Evolutionary conservation across 495 filamentous ascomycete genomes (phyloP).

Genomic region (Neurospora intermedia): DNA sequence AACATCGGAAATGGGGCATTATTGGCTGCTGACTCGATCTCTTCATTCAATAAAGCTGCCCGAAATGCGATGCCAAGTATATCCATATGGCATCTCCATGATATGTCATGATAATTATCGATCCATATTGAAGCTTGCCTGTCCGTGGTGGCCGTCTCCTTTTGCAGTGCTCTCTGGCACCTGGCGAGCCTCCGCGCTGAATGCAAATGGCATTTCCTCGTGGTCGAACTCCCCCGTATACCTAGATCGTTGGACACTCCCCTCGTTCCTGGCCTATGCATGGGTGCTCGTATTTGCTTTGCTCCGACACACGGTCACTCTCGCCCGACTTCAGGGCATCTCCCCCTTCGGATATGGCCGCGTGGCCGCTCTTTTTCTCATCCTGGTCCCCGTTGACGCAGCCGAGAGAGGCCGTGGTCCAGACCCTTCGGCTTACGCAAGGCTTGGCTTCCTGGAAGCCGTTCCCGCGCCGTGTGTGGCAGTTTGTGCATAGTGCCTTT

Average conservation of each 20-base stretch:
- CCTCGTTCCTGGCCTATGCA: not conserved
- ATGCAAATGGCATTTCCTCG: not conserved
- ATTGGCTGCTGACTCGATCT: not conserved
- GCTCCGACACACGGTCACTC: not conserved
- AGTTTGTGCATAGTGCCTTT: constrained; percentile 12
- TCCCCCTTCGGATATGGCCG: constrained; percentile 14
- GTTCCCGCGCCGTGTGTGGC: constrained; percentile 4
- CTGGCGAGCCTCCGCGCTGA: not conserved
- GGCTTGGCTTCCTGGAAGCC: constrained; percentile 1
- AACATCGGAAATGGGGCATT: not conserved
- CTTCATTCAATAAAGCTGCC: not conserved
- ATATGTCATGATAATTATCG: not conserved
- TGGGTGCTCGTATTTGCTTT: not conserved
- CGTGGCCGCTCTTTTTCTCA: constrained; percentile 13
- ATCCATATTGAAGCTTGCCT: not conserved
- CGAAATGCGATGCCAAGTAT: not conserved
- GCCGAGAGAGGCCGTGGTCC: not conserved
- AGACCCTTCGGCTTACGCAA: not conserved
- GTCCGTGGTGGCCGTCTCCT: not conserved
- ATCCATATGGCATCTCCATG: not conserved
- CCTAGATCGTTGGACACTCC: not conserved
- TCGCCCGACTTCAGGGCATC: not conserved
- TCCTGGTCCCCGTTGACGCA: not conserved
- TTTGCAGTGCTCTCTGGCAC: not conserved
- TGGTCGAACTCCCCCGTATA: not conserved